Conservation (phyloP, 2,329 filamentous ascomycete genomes). For the Blastomyces parvus region DNA sequence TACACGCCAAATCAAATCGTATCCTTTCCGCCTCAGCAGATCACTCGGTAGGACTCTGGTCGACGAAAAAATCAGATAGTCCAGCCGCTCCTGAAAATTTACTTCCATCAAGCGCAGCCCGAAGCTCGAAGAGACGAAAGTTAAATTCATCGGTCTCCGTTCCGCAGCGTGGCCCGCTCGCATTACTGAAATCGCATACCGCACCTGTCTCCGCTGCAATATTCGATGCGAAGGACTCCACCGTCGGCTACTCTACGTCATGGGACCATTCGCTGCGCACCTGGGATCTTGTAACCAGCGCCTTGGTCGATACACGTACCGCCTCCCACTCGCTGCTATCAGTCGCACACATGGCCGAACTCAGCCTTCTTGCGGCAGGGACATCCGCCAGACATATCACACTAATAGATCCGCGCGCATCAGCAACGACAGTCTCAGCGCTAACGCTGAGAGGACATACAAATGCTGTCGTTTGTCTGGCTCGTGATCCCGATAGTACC, state of each 20-base stretch:
- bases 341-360: slow-evolving; percentile 60
- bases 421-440: slow-evolving; percentile 64
- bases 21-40: slow-evolving; percentile 82
- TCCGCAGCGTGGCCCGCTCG: slow-evolving; percentile 67
- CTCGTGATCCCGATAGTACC: slow-evolving; percentile 55
- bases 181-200: slow-evolving; percentile 62
- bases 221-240: slow-evolving; percentile 76
- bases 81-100: slow-evolving; percentile 62
- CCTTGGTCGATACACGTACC: slow-evolving; percentile 69
- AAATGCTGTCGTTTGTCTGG: slow-evolving; percentile 58
- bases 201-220: slow-evolving; percentile 66
- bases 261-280: slow-evolving; percentile 87
- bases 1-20: slow-evolving; percentile 62
- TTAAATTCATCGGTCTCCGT: slow-evolving; percentile 48
- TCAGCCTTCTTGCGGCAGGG: slow-evolving; percentile 59
- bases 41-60: slow-evolving; percentile 80
- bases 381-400: slow-evolving; percentile 81
- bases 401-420: slow-evolving; percentile 79
- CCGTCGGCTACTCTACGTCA: slow-evolving; percentile 82
- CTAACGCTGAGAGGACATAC: slow-evolving; percentile 88
- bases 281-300: slow-evolving; percentile 75
- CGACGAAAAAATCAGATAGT: slow-evolving; percentile 63
- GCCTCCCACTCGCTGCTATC: slow-evolving; percentile 77
- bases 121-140: slow-evolving; percentile 67
- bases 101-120: slow-evolving; percentile 55